Evolutionary conservation across 306 rosid genomes (phyloP), one percentile per base, ranked within the genome.

Genomic region (Elaeagnus macrophylla): DNA sequence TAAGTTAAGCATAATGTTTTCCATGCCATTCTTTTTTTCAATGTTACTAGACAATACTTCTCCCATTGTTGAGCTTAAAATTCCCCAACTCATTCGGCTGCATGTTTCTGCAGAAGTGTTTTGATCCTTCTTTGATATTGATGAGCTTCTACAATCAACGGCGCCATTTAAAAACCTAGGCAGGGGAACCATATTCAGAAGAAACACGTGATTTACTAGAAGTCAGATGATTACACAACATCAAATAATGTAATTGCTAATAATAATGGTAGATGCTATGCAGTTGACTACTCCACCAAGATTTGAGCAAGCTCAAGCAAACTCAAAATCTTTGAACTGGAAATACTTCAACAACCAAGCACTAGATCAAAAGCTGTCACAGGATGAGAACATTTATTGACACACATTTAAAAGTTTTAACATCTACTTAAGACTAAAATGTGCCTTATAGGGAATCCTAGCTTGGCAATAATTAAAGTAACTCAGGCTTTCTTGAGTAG

Each of bases 111-210:
- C 64, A 48, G 83, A 78, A 59, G 83, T 68, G 65, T 49, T 57
- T 48, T 72, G 54, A 49, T 58, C 74, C 66, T 67, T 79, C 63
- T 44, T 36, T 46, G 36, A 61, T 69, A 76, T 68, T 20, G 10
- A 67, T 56, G 73, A 54, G 20, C 65, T 76, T 61, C 71, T 81
- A 62, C 51, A 67, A 56, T 82, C 87, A 82, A 84, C 68, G 13
- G 66, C n/a, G 51, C 99, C 99, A 67, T 79, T 94, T 67, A 87
- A 72, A 77, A 78, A 87, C 81, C 99, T 93, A 71, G 60, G 53
- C 64, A 74, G 18, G 51, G 16, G 64, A 67, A 37, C 14, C 7
- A 40, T 60, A 60, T 42, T 46, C n/a, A 50, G 13, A 62, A 43
- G 15, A 39, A 10, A 36, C 6, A 11, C 6, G 49, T 19, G 32